Evolutionary conservation across 129 eudicot species (phyloP).

Genomic region (Ambrosia trifida): DNA sequence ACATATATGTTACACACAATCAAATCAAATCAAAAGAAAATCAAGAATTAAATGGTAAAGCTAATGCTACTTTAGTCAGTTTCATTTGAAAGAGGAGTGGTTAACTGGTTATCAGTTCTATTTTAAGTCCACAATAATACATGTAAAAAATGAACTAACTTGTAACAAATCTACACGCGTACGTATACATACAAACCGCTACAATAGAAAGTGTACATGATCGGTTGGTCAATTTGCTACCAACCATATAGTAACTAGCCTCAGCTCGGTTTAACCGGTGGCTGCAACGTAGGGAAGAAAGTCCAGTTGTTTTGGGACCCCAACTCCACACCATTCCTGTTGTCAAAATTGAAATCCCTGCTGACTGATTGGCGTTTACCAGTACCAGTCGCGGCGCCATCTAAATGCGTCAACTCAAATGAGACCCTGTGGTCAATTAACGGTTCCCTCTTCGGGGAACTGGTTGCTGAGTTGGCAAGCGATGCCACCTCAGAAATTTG

Average conservation of each 20-base stretch:
- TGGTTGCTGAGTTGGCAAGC: slow-evolving; percentile 65
- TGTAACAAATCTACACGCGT: slow-evolving; percentile 25
- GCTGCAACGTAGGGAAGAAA: slow-evolving; percentile 80
- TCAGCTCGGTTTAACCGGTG: slow-evolving; percentile 66
- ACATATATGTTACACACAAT: no score
- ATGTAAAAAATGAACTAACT: slow-evolving; percentile 33
- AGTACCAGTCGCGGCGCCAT: slow-evolving; percentile 14
- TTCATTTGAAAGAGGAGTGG: no score
- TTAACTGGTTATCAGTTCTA: no score
- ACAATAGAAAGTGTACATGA: slow-evolving; percentile 17
- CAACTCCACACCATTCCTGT: slow-evolving; percentile 49
- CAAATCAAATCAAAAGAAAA: no score
- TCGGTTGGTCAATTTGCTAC: neutral
- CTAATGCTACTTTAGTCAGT: no score
- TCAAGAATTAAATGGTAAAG: no score
- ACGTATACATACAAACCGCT: slow-evolving; percentile 34
- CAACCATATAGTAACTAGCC: slow-evolving; percentile 14
- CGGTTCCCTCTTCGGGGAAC: slow-evolving; percentile 47
- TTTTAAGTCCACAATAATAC: slow-evolving; percentile 31
- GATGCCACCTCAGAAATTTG: slow-evolving; percentile 76
- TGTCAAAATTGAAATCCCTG: slow-evolving; percentile 86
- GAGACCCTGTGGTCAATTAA: slow-evolving; percentile 75
- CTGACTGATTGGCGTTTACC: slow-evolving; percentile 43
- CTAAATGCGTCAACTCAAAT: slow-evolving; percentile 63
- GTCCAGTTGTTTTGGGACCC: slow-evolving; percentile 78